Evolutionary conservation across 768 basidiomycete species (phyloP).

Genomic region (Macrolepiota dolichaula): DNA sequence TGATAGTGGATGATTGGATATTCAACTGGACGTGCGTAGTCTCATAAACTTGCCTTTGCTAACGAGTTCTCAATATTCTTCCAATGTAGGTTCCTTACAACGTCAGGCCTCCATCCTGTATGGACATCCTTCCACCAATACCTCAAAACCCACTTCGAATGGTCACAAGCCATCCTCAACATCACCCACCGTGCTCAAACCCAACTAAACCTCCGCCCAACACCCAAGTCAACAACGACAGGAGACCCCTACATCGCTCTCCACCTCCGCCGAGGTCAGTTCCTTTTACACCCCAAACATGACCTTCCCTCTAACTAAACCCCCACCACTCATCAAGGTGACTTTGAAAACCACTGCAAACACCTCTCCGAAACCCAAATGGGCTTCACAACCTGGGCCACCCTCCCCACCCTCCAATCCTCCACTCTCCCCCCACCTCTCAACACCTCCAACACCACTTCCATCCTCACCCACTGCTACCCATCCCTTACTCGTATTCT

Average conservation of each 20-base stretch:
- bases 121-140: slow-evolving; percentile 26
- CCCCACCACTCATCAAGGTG: slow-evolving; percentile 22
- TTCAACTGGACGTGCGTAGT: slow-evolving; percentile 38
- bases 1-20: slow-evolving; percentile 41
- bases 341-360: slow-evolving; percentile 41
- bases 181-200: slow-evolving; percentile 33
- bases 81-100: slow-evolving; percentile 34
- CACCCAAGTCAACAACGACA: slow-evolving; percentile 16
- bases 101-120: slow-evolving; percentile 31
- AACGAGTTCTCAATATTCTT: background rate
- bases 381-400: slow-evolving; percentile 47
- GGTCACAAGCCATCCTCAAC: slow-evolving; percentile 31
- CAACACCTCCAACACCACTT: slow-evolving; percentile 29
- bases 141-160: slow-evolving; percentile 30
- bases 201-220: slow-evolving; percentile 27
- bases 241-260: slow-evolving; percentile 42
- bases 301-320: background rate
- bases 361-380: slow-evolving; percentile 27
- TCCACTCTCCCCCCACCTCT: slow-evolving; percentile 34
- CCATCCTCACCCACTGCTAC: slow-evolving; percentile 42
- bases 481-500: slow-evolving; percentile 38
- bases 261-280: slow-evolving; percentile 42
- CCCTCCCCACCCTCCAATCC: slow-evolving; percentile 32
- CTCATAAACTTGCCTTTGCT: background rate
- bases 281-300: background rate